Conservation (phyloP, 139 green algal species). For the Picochlorum sp. region DNA sequence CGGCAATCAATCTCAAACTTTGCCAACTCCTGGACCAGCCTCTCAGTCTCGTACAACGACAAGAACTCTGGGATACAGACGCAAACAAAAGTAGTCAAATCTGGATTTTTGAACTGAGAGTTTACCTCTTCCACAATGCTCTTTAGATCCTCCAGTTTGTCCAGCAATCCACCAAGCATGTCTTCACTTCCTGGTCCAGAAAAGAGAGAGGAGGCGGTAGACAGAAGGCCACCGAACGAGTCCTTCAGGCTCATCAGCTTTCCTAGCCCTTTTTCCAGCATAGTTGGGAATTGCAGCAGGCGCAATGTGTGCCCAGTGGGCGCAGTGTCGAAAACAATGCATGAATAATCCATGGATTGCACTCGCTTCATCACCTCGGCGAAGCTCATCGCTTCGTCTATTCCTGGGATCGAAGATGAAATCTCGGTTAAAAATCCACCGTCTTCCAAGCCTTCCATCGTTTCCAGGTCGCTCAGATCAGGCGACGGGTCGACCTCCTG, state of each 20-base stretch:
- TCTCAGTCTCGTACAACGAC: slow-evolving; percentile 94
- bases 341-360: slow-evolving; percentile 86
- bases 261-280: slow-evolving; percentile 82
- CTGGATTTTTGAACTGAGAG: slow-evolving; percentile 82
- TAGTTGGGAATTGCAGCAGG: slow-evolving; percentile 89
- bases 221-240: slow-evolving; percentile 63
- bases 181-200: slow-evolving; percentile 22
- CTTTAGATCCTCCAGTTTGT: slow-evolving; percentile 61
- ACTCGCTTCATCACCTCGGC: slow-evolving; percentile 96
- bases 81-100: slow-evolving; percentile 95
- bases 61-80: slow-evolving; percentile 99
- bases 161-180: slow-evolving; percentile 33
- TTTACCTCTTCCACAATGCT: slow-evolving; percentile 67
- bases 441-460: slow-evolving; percentile 13
- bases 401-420: slow-evolving; percentile 80
- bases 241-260: slow-evolving; percentile 81
- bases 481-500: slow-evolving; percentile 91
- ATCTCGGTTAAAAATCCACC: slow-evolving; percentile 71
- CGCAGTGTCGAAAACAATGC: slow-evolving; percentile 95
- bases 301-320: slow-evolving; percentile 89
- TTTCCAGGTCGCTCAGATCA: slow-evolving; percentile 55
- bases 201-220: slow-evolving; percentile 35
- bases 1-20: slow-evolving; percentile 88
- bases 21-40: slow-evolving; percentile 93
- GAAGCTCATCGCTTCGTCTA: slow-evolving; percentile 97